Conservation (phyloP, 805 yeast species). For the Wickerhamiella nectarea region DNA sequence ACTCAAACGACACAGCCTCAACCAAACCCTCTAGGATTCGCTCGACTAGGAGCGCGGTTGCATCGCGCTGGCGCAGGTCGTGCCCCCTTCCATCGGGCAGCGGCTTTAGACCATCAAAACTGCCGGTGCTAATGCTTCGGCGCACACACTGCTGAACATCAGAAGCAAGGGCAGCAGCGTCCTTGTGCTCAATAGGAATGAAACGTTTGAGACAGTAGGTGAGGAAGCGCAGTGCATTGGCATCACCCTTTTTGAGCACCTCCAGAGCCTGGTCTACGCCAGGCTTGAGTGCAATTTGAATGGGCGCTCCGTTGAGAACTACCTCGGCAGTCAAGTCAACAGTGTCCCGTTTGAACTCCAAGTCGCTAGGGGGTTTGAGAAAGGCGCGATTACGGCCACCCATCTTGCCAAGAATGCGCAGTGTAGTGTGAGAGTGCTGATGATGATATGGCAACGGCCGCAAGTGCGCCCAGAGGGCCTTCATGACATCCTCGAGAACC, state of each 20-base stretch:
- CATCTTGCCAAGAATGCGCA: constrained; percentile 81
- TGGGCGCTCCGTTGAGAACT: constrained; percentile 37
- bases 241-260: constrained; percentile 38
- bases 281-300: constrained; percentile 42
- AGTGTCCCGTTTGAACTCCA: constrained; percentile 50
- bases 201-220: constrained; percentile 53
- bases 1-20: constrained; percentile 62
- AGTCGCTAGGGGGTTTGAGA: constrained; percentile 58
- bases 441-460: constrained; percentile 90
- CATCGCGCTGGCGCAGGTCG: constrained; percentile 23
- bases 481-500: constrained; percentile 85
- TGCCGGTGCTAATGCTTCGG: constrained; percentile 9
- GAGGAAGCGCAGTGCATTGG: constrained; percentile 62
- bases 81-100: constrained; percentile 14
- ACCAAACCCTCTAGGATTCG: constrained; percentile 58
- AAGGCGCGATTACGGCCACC: constrained; percentile 93
- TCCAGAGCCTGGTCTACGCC: constrained; percentile 69
- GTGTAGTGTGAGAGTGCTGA: constrained; percentile 88
- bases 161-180: constrained; percentile 24
- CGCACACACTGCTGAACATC: constrained; percentile 15
- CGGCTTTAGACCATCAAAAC: constrained; percentile 12
- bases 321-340: constrained; percentile 52
- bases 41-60: constrained; percentile 45
- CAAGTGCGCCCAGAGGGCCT: constrained; percentile 80
- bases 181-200: constrained; percentile 35